These are phyloP conservation scores for Tuber indicum DNA, from an alignment of 495 filamentous ascomycete genomes.

Conservation along the genomic window DNA sequence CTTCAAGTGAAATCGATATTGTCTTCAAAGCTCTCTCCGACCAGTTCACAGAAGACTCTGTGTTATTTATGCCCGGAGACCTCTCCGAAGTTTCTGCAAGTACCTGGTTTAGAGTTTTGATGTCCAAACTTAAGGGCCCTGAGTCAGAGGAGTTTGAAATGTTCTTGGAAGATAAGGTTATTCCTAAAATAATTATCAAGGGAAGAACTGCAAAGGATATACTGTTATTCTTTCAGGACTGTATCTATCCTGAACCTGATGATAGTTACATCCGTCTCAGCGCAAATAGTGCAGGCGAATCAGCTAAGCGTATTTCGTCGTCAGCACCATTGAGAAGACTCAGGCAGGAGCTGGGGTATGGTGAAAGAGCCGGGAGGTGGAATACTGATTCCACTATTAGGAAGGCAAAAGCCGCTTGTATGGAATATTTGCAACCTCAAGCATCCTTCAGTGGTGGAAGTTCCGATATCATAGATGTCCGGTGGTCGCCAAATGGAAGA, in stretches of 20 bases:
- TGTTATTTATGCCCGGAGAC: background rate
- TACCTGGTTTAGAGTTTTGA: background rate
- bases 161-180: background rate
- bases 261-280: constrained; percentile 8
- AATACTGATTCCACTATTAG: background rate
- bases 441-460: constrained; percentile 30
- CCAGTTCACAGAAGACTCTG: background rate
- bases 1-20: constrained; percentile 12
- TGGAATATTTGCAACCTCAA: constrained; percentile 16
- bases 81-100: constrained; percentile 5
- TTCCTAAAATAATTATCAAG: background rate
- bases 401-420: background rate
- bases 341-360: constrained; percentile 2
- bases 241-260: constrained; percentile 2
- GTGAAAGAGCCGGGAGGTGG: background rate
- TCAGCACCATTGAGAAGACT: background rate
- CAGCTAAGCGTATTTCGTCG: constrained; percentile 7
- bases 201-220: background rate
- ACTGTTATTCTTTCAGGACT: background rate
- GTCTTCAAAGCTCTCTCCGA: constrained; percentile 3
- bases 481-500: constrained; percentile 28
- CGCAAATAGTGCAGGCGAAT: constrained; percentile 10
- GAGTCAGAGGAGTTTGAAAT: background rate
- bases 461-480: constrained; percentile 36
- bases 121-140: background rate